Evolutionary conservation across 179 eudicot species (phyloP).

Genomic region (Heliamphora pulchella): DNA sequence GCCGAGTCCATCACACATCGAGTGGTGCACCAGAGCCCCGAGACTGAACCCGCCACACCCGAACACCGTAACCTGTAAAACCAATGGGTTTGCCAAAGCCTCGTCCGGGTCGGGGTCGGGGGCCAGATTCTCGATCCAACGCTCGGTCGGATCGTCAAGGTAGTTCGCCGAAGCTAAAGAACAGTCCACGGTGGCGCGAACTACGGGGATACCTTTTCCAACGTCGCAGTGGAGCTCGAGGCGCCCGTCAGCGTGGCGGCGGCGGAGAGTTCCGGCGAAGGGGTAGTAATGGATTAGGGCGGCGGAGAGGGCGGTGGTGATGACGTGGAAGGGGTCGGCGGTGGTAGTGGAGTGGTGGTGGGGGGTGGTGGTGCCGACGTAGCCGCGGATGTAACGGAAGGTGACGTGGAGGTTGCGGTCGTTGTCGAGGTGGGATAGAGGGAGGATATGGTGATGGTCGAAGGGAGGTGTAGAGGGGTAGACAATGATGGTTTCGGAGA

Average conservation of each 20-base stretch:
- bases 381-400: slow-evolving; percentile 62
- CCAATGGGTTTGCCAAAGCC: slow-evolving; percentile 33
- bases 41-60: slow-evolving; percentile 56
- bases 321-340: slow-evolving; percentile 37
- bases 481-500: slow-evolving; percentile 31
- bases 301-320: slow-evolving; percentile 43
- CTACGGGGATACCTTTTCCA: slow-evolving; percentile 38
- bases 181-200: slow-evolving; percentile 35
- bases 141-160: slow-evolving; percentile 38
- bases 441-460: slow-evolving; percentile 37
- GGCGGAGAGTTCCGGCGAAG: slow-evolving; percentile 37
- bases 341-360: neutral
- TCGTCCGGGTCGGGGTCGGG: slow-evolving; percentile 36
- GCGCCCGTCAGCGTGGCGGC: slow-evolving; percentile 24
- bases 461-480: slow-evolving; percentile 39
- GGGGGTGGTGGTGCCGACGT: slow-evolving; percentile 19
- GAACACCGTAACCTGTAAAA: slow-evolving; percentile 50
- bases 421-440: slow-evolving; percentile 71
- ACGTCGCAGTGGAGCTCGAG: slow-evolving; percentile 39
- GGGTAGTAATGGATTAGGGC: slow-evolving; percentile 51
- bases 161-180: slow-evolving; percentile 34
- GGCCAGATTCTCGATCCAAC: slow-evolving; percentile 31
- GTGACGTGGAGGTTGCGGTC: slow-evolving; percentile 56
- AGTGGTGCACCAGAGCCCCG: slow-evolving; percentile 50
- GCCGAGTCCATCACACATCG: slow-evolving; percentile 60